These are phyloP conservation scores for Fermentozyma sake DNA, from an alignment of 1,139 yeast species.

Conservation along the genomic window DNA sequence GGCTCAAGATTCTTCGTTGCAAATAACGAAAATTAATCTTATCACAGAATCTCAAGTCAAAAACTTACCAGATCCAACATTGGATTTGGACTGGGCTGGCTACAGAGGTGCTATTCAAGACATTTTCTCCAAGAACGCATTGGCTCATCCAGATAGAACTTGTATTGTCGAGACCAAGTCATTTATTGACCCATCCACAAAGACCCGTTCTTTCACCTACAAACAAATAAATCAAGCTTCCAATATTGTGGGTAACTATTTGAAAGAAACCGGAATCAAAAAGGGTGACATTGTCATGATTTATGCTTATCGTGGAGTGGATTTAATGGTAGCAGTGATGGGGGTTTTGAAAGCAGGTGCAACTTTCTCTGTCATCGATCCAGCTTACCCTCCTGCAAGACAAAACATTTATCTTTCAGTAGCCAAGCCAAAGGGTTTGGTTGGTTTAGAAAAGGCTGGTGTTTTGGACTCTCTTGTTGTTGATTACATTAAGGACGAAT, in stretches of 20 bases:
- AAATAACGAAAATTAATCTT: slow-evolving; percentile 61
- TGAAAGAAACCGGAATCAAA: slow-evolving; percentile 73
- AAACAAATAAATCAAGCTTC: slow-evolving; percentile 88
- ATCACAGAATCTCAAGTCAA: slow-evolving; percentile 58
- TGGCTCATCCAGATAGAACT: slow-evolving; percentile 72
- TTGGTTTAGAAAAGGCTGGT: slow-evolving; percentile 91
- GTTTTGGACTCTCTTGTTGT: slow-evolving; percentile 68
- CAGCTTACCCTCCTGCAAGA: slow-evolving; percentile 98
- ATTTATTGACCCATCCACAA: slow-evolving; percentile 48
- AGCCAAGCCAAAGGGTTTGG: slow-evolving; percentile 87
- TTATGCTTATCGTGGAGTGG: slow-evolving; percentile 96
- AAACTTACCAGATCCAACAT: slow-evolving; percentile 81
- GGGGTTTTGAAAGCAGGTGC: slow-evolving; percentile 98
- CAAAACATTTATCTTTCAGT: slow-evolving; percentile 90
- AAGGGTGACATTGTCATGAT: slow-evolving; percentile 96
- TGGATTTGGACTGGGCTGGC: slow-evolving; percentile 83
- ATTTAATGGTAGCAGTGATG: slow-evolving; percentile 92
- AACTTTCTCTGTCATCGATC: slow-evolving; percentile 95
- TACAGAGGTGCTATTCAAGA: slow-evolving; percentile 96
- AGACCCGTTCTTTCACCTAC: slow-evolving; percentile 73
- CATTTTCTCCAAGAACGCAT: slow-evolving; percentile 83
- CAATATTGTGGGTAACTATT: slow-evolving; percentile 87
- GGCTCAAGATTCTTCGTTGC: slow-evolving; percentile 26
- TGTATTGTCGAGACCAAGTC: slow-evolving; percentile 93
- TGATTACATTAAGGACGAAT: slow-evolving; percentile 66